Conservation (phyloP, 257 asterid species). For the Solanum piurae region DNA sequence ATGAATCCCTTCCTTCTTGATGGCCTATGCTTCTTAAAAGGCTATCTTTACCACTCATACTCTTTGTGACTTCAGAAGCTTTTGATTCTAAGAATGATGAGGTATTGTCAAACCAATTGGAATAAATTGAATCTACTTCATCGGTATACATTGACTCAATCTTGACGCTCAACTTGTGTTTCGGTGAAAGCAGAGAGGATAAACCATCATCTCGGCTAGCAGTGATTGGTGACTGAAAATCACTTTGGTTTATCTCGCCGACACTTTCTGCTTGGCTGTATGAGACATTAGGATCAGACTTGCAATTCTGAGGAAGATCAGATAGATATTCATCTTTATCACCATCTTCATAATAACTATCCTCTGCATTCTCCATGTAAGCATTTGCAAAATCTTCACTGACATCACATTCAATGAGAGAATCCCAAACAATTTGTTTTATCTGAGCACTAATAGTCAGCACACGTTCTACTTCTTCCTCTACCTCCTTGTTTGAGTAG, state of each 20-base stretch:
- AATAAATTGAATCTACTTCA: slow-evolving; percentile 14
- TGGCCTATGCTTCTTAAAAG: slow-evolving; percentile 7
- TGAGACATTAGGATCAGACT: slow-evolving; percentile 10
- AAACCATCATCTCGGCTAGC: slow-evolving; percentile 6
- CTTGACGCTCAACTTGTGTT: slow-evolving; percentile 7
- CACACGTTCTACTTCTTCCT: slow-evolving; percentile 49
- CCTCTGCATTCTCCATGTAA: slow-evolving; percentile 45
- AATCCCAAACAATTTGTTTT: slow-evolving; percentile 56
- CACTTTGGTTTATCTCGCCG: slow-evolving; percentile 39
- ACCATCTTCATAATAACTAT: slow-evolving; percentile 12
- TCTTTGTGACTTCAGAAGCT: slow-evolving; percentile 1
- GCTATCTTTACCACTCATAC: not conserved
- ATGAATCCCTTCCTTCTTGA: slow-evolving; percentile 1
- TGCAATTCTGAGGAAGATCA: slow-evolving; percentile 6
- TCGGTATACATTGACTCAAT: slow-evolving; percentile 11
- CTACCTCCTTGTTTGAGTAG: slow-evolving; percentile 32
- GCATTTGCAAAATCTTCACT: slow-evolving; percentile 60
- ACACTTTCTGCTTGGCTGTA: slow-evolving; percentile 37
- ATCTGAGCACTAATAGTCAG: slow-evolving; percentile 65
- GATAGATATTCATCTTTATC: slow-evolving; percentile 20
- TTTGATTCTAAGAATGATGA: slow-evolving; percentile 19
- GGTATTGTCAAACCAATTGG: slow-evolving; percentile 1
- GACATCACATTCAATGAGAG: slow-evolving; percentile 34
- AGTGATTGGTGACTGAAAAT: slow-evolving; percentile 15
- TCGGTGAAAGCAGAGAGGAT: slow-evolving; percentile 18